Base-by-base conservation (phyloP, 2,329 filamentous ascomycete species). In the Claviceps sp. region DNA sequence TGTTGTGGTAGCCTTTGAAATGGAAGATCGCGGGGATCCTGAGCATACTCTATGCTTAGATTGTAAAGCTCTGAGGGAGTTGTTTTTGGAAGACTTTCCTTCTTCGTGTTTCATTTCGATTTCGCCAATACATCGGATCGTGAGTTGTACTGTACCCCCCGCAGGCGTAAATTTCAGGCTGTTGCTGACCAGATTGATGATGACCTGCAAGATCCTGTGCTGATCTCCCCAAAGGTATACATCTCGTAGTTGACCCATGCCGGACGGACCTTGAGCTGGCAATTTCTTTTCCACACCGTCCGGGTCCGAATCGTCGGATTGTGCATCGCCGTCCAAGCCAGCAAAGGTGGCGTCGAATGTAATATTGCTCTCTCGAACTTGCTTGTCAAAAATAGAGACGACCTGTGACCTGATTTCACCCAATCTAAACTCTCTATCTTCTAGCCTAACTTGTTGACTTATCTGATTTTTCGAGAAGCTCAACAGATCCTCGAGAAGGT, bases 391-490 rank as follows among this genome's bases (percentile, higher is more conserved):
- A 49, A 95, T 94, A 6, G 87, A 86, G 17, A 86, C 66, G 13
- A 95, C 76, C 64, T 96, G 90, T 0, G 86, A 83, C 55, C 83
- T 83, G 55, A 95, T 81, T 56, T 96, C 89, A n/a, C 82, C 82
- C 29, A 96, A 64, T 8, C 84, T 76, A 60, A 96, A 96, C 59
- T 95, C 89, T 55, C 80, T 86, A 63, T 94, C 85, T 59, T 95
- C 88, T 1, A 95, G 72, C 42, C 74, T 83, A 44, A 95, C 71
- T 55, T 90, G 82, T 59, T 94, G 86, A 2, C 88, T 89, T 49
- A 95, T 89, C 66, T 95, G 88, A 61, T 96, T 95, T 68, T 95
- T 95, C 62, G 87, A 93, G 68, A 96, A 96, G 38, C 87, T 95
- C 40, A 96, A 70, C 4, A 96, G 74, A 69, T 96, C 90, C 42